phyloP scores from a whole-genome alignment of 208 protist species.

The Wallacemonas sp. region DNA sequence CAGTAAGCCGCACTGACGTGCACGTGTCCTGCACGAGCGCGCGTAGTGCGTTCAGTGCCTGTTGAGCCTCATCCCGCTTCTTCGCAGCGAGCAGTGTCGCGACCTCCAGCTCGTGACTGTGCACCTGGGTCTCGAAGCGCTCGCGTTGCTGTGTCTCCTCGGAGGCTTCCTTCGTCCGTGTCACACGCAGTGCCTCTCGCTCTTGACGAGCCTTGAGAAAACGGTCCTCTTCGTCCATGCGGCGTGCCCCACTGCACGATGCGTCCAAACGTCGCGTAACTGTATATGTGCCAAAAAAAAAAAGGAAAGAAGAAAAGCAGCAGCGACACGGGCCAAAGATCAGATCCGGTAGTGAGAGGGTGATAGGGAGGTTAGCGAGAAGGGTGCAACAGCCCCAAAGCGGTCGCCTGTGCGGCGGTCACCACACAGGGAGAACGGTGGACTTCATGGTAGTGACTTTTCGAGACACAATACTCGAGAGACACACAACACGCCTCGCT shows the following conservation, averaged over 20 bases:
- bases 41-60: constrained; percentile 38
- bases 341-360: not conserved
- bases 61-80: constrained; percentile 36
- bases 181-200: constrained; percentile 51
- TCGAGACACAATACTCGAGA: no score
- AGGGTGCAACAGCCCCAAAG: no score
- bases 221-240: constrained; percentile 49
- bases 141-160: constrained; percentile 36
- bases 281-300: not conserved
- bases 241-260: not conserved
- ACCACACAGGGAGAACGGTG: no score
- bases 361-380: no score
- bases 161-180: constrained; percentile 32
- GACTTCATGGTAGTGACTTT: no score
- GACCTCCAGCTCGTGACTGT: constrained; percentile 33
- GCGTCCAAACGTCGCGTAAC: not conserved
- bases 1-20: constrained; percentile 53
- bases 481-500: no score
- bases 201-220: constrained; percentile 74
- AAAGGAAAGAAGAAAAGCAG: not conserved
- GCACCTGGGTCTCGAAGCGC: constrained; percentile 60
- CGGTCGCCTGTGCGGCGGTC: no score
- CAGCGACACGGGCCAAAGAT: not conserved
- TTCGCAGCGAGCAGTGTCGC: constrained; percentile 16
- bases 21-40: constrained; percentile 57